These are phyloP conservation scores for Vickermania ingenoplastis DNA, from an alignment of 208 protist species.

Conservation along the genomic window DNA sequence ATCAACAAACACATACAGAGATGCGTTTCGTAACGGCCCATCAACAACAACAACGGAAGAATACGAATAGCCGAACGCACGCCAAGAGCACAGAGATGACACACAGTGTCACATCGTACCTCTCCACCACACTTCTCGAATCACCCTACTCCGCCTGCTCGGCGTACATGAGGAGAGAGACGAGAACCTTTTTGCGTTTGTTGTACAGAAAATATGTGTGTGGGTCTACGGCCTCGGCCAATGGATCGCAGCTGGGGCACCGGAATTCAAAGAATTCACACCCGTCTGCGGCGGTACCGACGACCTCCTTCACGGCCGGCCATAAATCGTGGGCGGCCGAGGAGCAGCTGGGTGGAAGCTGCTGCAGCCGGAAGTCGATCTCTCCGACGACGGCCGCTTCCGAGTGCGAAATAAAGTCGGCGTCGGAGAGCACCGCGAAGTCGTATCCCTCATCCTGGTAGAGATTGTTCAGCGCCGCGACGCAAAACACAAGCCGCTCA, in stretches of 20 bases:
- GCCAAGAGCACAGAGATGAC: no score
- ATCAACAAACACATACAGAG: no score
- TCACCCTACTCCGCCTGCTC: no score
- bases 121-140: no score
- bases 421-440: constrained; percentile 57
- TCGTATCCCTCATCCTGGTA: constrained; percentile 72
- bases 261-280: constrained; percentile 68
- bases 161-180: constrained; percentile 44
- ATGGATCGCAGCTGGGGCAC: constrained; percentile 60
- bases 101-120: no score
- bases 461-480: constrained; percentile 57
- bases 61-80: no score
- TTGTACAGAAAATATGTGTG: constrained; percentile 72
- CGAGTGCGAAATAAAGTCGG: constrained; percentile 47
- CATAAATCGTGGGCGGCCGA: constrained; percentile 56
- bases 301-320: constrained; percentile 31
- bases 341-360: constrained; percentile 30
- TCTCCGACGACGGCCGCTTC: constrained; percentile 32
- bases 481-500: constrained; percentile 59
- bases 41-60: no score
- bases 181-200: constrained; percentile 41
- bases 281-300: constrained; percentile 28
- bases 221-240: constrained; percentile 38
- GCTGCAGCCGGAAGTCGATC: constrained; percentile 29
- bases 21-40: no score